Evolutionary conservation across 345 rosid species (phyloP), one percentile per base, ranked within the genome.

Genomic region (Sisymbrium altissimum): DNA sequence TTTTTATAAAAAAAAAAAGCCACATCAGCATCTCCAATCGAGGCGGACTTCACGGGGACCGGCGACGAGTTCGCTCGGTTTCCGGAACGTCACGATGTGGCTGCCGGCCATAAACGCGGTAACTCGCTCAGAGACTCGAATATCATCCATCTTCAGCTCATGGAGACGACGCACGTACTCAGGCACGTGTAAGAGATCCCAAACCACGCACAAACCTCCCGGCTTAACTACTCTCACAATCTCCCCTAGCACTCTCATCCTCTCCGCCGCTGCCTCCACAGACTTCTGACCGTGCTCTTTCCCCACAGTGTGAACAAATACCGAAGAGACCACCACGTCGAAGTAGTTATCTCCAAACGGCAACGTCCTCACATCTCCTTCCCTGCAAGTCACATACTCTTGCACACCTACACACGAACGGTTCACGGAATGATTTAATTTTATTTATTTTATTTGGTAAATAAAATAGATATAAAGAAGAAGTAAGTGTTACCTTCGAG

Each of bases 101-200:
- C 97, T 95, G 32, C 89, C 80, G 43, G 83, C 89, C 99, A 95
- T 95, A 76, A 89, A 95, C 15, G 99, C 97, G 3, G 97, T 95
- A 11, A 92, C 93, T 10, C 97, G 87, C 59, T 92, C 85, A 0
- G 97, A 95, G 9, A 92, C 93, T 61, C 73, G 78, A 12, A 95
- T 83, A 18, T 91, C 96, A 19, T 89, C 97, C 99, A 95, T 92
- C 82, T 85, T 83, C 63, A 95, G 65, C 67, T 95, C 99, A 14
- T 87, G 96, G 45, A 95, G 75, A 54, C 93, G 81, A 39, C 91
- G 81, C 54, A 95, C 92, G 41, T 92, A 92, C 68, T 92, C 97
- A 21, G 96, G 90, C 58, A 87, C 93, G 43, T 92, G 97, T 7
- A 89, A 64, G 11, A 95, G 82, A 78, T 95, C 99, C 99, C 98